These are phyloP conservation scores for Penicillium digitatum DNA, from an alignment of 2,329 filamentous ascomycete genomes.

Conservation along the genomic window DNA sequence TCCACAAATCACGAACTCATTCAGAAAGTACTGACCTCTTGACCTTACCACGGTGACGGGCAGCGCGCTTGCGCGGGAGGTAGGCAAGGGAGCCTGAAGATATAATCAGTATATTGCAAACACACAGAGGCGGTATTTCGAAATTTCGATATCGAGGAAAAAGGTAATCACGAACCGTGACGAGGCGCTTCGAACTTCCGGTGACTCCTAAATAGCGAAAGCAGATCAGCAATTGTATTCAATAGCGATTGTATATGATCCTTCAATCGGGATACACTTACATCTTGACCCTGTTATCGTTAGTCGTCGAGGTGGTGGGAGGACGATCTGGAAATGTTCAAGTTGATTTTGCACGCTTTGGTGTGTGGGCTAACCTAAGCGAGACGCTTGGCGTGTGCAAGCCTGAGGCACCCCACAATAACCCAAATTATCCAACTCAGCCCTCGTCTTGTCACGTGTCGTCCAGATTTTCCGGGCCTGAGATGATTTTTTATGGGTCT, in stretches of 20 bases:
- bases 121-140: slow-evolving; percentile 22
- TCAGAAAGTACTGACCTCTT: slow-evolving; percentile 69
- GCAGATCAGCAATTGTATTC: slow-evolving; percentile 28
- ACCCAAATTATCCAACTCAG: slow-evolving; percentile 5
- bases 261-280: slow-evolving; percentile 29
- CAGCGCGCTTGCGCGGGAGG: slow-evolving; percentile 85
- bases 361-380: slow-evolving; percentile 46
- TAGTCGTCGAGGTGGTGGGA: slow-evolving; percentile 45
- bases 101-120: slow-evolving; percentile 33
- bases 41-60: slow-evolving; percentile 93
- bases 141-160: slow-evolving; percentile 48
- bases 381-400: slow-evolving; percentile 19
- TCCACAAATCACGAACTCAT: slow-evolving; percentile 13
- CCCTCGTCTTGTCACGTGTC: slow-evolving; percentile 7
- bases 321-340: slow-evolving; percentile 38
- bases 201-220: slow-evolving; percentile 48
- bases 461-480: neutral
- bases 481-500: slow-evolving; percentile 2
- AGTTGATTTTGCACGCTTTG: slow-evolving; percentile 41
- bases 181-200: slow-evolving; percentile 81
- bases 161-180: slow-evolving; percentile 82
- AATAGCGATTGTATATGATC: slow-evolving; percentile 5
- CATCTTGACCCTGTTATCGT: slow-evolving; percentile 49
- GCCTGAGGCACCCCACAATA: slow-evolving; percentile 10
- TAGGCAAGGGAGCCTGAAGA: slow-evolving; percentile 67